phyloP scores from a whole-genome alignment of 345 rosid species.

The Nasturtium officinale region DNA sequence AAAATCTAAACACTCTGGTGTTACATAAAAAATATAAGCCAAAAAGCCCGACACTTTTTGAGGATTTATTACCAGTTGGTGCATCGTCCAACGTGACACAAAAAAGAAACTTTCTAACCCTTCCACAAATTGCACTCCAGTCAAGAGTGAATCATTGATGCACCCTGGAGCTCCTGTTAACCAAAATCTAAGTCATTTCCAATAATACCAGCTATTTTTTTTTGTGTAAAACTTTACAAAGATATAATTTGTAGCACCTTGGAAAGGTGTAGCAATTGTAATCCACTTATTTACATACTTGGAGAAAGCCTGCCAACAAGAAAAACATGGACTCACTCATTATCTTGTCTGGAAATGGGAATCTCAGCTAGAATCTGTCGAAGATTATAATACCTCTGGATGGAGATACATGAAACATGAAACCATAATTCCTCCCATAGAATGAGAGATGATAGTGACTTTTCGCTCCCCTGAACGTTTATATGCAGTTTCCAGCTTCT shows the following conservation, averaged over 20 bases:
- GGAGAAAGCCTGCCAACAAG: constrained; percentile 65
- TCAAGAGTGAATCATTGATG: constrained; percentile 81
- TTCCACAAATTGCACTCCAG: constrained; percentile 91
- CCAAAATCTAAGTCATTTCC: constrained; percentile 30
- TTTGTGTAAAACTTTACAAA: constrained; percentile 8
- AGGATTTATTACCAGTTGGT: constrained; percentile 73
- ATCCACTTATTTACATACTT: constrained; percentile 86
- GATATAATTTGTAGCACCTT: constrained; percentile 51
- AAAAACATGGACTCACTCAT: constrained; percentile 5
- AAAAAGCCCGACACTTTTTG: constrained; percentile 5
- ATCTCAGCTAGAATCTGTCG: neutral
- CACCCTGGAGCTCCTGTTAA: constrained; percentile 87
- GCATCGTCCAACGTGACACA: constrained; percentile 92
- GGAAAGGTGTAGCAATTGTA: constrained; percentile 86
- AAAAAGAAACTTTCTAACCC: constrained; percentile 85
- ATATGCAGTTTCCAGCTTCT: constrained; percentile 73
- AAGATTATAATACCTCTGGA: constrained; percentile 53
- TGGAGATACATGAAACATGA: constrained; percentile 74
- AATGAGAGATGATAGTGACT: constrained; percentile 78
- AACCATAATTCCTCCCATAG: constrained; percentile 88
- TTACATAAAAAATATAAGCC: neutral
- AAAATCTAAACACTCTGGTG: neutral
- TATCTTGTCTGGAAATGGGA: neutral
- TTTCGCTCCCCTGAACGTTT: constrained; percentile 72
- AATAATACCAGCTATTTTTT: neutral